Conservation (phyloP, 352 stramenopile species). For the Phytopythium litorale region DNA sequence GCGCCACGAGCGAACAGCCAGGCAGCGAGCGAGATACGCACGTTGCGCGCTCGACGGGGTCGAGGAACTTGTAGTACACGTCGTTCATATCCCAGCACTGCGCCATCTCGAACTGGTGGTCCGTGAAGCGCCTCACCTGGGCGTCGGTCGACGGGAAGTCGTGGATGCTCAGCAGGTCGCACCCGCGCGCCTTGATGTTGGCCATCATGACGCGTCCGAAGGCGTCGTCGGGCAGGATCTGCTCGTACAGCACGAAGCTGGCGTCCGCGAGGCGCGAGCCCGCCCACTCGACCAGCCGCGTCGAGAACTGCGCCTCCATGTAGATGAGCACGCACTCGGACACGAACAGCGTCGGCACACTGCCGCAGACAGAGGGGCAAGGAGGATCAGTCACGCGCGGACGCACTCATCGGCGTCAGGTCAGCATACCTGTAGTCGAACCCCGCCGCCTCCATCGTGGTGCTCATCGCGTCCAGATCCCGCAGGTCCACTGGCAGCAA, state of each 20-base stretch:
- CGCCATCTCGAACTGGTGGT: conserved; percentile 57
- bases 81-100: conserved; percentile 91
- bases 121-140: conserved; percentile 72
- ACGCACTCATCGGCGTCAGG: neutral
- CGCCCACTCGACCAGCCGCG: conserved; percentile 69
- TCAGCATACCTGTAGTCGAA: conserved; percentile 36
- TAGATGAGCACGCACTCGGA: conserved; percentile 92
- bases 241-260: conserved; percentile 87
- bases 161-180: conserved; percentile 81
- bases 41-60: conserved; percentile 56
- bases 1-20: neutral
- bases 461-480: conserved; percentile 42
- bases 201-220: conserved; percentile 90
- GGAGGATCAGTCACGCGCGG: neutral
- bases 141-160: conserved; percentile 74
- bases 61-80: conserved; percentile 89
- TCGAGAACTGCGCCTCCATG: conserved; percentile 83
- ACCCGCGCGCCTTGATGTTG: conserved; percentile 89
- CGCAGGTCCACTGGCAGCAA: conserved; percentile 76
- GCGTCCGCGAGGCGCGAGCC: conserved; percentile 62
- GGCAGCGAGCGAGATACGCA: conserved; percentile 20
- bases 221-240: conserved; percentile 87
- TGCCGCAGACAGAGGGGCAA: neutral
- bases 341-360: conserved; percentile 71
- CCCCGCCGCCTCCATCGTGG: conserved; percentile 57